A percentile compares a stretch with the other conserved stretches of the same genome.
These are phyloP conservation scores for Vigna unguiculata DNA, from an alignment of 306 rosid species.

Conservation along the genomic window DNA sequence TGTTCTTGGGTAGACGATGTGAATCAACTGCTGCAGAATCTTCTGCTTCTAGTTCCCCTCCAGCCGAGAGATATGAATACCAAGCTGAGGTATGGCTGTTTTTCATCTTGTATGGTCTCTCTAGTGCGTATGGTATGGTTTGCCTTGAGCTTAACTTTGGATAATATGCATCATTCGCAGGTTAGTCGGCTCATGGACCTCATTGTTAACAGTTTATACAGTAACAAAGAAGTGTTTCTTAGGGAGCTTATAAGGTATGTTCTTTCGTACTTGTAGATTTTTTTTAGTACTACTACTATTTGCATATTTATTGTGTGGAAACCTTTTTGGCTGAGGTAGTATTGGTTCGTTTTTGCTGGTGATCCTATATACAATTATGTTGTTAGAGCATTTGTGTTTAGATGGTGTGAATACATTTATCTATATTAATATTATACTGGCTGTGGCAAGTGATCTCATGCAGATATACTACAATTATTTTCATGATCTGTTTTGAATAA, in stretches of 20 bases:
- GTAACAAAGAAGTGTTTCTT: conserved; percentile 96
- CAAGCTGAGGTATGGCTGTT: conserved; percentile 82
- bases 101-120: neutral
- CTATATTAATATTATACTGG: neutral
- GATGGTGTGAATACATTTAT: neutral
- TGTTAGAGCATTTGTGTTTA: neutral
- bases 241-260: conserved; percentile 92
- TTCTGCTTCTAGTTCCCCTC: conserved; percentile 61
- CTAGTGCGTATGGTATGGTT: neutral
- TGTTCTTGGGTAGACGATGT: conserved; percentile 60
- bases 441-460: neutral
- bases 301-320: neutral
- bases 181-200: conserved; percentile 99
- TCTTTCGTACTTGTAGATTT: neutral
- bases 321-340: neutral
- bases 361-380: neutral
- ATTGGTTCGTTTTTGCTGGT: neutral
- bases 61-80: conserved; percentile 79
- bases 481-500: conserved; percentile 1
- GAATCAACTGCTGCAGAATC: conserved; percentile 87
- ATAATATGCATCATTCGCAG: conserved; percentile 53
- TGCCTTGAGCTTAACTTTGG: conserved; percentile 7
- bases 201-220: conserved; percentile 95
- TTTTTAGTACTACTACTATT: neutral
- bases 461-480: neutral